Conservation (phyloP, 345 rosid genomes). For the Ceriops decandra region DNA sequence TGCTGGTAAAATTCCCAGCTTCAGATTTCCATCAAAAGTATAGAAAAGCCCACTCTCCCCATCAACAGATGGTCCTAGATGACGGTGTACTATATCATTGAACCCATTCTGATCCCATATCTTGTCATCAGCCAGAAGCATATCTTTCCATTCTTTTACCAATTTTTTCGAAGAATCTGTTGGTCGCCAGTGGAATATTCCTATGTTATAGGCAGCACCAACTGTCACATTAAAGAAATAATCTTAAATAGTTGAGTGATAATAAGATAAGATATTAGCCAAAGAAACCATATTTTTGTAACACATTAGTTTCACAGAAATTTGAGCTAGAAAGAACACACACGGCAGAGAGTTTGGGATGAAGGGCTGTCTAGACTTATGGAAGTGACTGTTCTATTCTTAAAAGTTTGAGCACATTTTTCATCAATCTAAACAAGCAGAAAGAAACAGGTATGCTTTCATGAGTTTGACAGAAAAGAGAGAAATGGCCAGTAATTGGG, state of each 20-base stretch:
- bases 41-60: constrained; percentile 74
- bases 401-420: not conserved
- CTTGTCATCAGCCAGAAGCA: constrained; percentile 81
- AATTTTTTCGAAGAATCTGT: constrained; percentile 73
- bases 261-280: not conserved
- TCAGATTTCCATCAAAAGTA: constrained; percentile 89
- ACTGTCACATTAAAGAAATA: constrained; percentile 41
- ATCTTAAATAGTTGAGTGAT: constrained; percentile 2
- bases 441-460: not conserved
- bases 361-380: not conserved
- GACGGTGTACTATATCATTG: constrained; percentile 71
- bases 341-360: not conserved
- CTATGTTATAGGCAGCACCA: constrained; percentile 86
- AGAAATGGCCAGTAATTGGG: not conserved
- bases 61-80: constrained; percentile 86
- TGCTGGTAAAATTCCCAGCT: constrained; percentile 90
- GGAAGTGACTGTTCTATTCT: not conserved
- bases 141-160: constrained; percentile 92
- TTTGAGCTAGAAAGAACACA: not conserved
- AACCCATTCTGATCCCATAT: constrained; percentile 99
- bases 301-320: not conserved
- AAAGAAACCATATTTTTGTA: not conserved
- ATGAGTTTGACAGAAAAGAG: not conserved
- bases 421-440: too few relatives aligned
- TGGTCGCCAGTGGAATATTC: constrained; percentile 97